Base-by-base conservation (phyloP, 176 grass and related monocot genomes). In the Avena eriantha region DNA sequence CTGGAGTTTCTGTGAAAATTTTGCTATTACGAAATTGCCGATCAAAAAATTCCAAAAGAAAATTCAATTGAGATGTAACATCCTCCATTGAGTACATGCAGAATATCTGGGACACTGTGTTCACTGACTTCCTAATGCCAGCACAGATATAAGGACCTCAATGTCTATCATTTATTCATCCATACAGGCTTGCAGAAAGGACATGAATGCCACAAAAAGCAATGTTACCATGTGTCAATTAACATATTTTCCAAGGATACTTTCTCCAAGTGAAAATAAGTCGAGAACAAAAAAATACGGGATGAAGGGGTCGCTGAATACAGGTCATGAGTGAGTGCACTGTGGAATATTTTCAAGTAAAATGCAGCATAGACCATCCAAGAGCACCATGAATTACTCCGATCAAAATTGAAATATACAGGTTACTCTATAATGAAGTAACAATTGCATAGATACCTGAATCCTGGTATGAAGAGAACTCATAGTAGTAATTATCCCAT, bases 401-500 rank as follows among this genome's bases (percentile, higher is more conserved):
- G 26, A 46, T 65, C 41, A 31, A 47, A 80, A 80, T 48, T 48
- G 39, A 49, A 66, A 50, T 21, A 59, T 6, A 53, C 47, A 69
- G 6, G 29, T 68, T 10, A 82, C 67, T 15, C 48, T 51, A 21
- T 18, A 82, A 82, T 22, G 18, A 81, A 82, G 47, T n/a, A 82
- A n/a, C 3, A 21, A 15, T 35, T 26, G 0, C 73, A 76, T 49
- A 36, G 72, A 85, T 85, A 85, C 83, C 73, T 34, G 83, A 7
- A 49, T 58, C 10, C 75, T 76, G 19, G 63, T 61, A 21, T 7
- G 41, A 65, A 43, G 26, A 51, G 73, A 77, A 34, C 49, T 77
- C 73, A 85, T 73, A 19, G 56, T 50, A 33, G 71, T 77, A 66
- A 85, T 76, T 85, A 85, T 67, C 47, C 83, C 83, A 53, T 85